Evolutionary conservation across 2,329 filamentous ascomycete genomes (phyloP), one percentile per base, ranked within the genome.

Genomic region (Stagonosporopsis tanaceti): DNA sequence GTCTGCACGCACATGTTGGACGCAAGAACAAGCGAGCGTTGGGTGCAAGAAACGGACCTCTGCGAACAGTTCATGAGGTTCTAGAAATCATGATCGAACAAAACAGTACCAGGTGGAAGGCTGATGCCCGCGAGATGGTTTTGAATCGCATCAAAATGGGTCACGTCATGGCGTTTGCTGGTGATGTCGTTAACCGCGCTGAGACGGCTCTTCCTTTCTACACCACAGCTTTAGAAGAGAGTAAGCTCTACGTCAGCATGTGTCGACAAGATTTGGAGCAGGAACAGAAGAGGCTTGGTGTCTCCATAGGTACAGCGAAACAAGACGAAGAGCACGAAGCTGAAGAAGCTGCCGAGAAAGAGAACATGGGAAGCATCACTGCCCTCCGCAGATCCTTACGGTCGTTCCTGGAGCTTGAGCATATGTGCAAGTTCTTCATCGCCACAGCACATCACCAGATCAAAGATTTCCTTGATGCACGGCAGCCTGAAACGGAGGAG

Each of bases 1-100:
- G 92, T 55, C 81, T 98, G 15, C 93, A 97, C 75, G 92, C 94
- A 0, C 89, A 96, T 71, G 85, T 96, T 39, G 90, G 90, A 17
- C 83, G 83, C 9, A 85, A 84, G 30, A 90, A 89, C 63, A 82
- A 89, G 14, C 85, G 84, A 60, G 84, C 85, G 0, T 76, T 91
- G 6, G 89, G 89, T 1, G 72, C 76, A 20, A 82, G 84, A 41
- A 86, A 82, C 46, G 87, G 85, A 0, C 89, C 91, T 0, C 81
- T 97, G 62, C 85, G 91, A 12, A 96, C 93, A 0, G 89, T 97
- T 1, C 85, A 88, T 17, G 91, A 98, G 74, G 94, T 98, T 1
- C 80, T 99, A 11, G 89, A 92, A 62, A 87, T 89, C 4, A 97
- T 99, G 94, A 89, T 97, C 56, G 92, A 97, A 53, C 88, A 94